Evolutionary conservation across 2,329 filamentous ascomycete genomes (phyloP), one percentile per base, ranked within the genome.

Genomic region (Emergomyces africanus): DNA sequence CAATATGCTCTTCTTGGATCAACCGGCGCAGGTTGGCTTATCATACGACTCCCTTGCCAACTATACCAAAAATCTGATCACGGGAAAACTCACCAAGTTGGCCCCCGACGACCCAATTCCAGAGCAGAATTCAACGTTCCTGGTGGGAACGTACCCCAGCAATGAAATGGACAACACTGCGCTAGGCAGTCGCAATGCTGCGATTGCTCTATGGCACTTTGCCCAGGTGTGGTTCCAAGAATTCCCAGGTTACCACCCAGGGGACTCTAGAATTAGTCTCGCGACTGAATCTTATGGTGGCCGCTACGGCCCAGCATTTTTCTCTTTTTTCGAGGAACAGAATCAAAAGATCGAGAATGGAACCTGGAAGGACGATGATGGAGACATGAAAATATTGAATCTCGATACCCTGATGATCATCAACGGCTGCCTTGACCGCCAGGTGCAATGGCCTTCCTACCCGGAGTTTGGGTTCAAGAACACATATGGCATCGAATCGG

Each of bases 1-100:
- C 63, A 85, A 85, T 64, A 80, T 86, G 77, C 79, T 89, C 18
- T 88, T 86, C 70, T 81, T 89, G 64, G 85, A 89, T 64, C 81
- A 88, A 68, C 86, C 82, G 9, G 79, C 77, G 10, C 78, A 81
- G 53, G 79, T 82, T 4, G 83, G 83, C 0, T 80, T 84, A 65
- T 82, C 79, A 12, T 85, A 84, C 66, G 75, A 75, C 59, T 63
- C 70, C 0, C 68, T 68, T 10, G 70, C 70, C 15, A 77, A 76
- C 50, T 74, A 71, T 18, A 77, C 75, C 4, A 59, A 62, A 25
- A 61, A 68, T 49, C 18, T 50, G 33, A 20, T 57, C 23, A 50
- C 28, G 12, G 42, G 46, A 25, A 5, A 57, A 8, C 25, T 30
- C 10, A 57, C 56, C 30, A 58, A 64, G 12, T 56, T 48, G 39